Evolutionary conservation across 768 basidiomycete genomes (phyloP), one percentile per base, ranked within the genome.

Genomic region (Lactifluus piperatus): DNA sequence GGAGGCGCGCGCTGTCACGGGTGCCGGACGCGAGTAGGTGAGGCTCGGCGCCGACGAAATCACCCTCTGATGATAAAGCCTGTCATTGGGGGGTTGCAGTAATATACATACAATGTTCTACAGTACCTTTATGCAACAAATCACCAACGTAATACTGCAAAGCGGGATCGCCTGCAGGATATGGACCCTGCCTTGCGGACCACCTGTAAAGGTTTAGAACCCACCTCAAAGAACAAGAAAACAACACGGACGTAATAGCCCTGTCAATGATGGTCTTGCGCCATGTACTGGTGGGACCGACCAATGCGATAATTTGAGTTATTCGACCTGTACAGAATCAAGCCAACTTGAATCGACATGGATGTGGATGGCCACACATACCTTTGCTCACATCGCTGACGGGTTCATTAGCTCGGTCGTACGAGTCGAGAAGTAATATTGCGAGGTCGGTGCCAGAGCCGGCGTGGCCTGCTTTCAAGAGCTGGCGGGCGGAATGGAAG

Each of bases 61-160:
- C 74, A 5, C 83, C 83, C 69, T 97, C 95, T 95, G 29, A 62
- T 62, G 56, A 45, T 30, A 10, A 11, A 30, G 29, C 22, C 39
- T 36, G 39, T 32, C 39, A 50, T 13, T 30, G 11, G 10, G 34
- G 34, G 34, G 10, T 34, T 34, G 30, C 10, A 7, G 10, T 34
- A 34, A 34, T 13, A 11, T 34, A 30, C 8, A 4, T 30, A 8
- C 8, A 30, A 13, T 34, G 34, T 55, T 70, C 37, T 54, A 1
- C 34, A 13, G 34, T 34, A 85, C 92, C 91, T 79, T 91, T 94
- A 72, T 82, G 86, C 7, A 93, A 77, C 30, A 97, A 74, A 69
- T 94, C 88, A 4, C 94, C 97, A 48, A 97, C 73, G 69, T 97
- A 97, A 60, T 91, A 85, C 46, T 93, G 93, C 51, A 99, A 75